These are phyloP conservation scores for Cytospora piceae DNA, from an alignment of 2,329 filamentous ascomycete genomes.

Conservation along the genomic window DNA sequence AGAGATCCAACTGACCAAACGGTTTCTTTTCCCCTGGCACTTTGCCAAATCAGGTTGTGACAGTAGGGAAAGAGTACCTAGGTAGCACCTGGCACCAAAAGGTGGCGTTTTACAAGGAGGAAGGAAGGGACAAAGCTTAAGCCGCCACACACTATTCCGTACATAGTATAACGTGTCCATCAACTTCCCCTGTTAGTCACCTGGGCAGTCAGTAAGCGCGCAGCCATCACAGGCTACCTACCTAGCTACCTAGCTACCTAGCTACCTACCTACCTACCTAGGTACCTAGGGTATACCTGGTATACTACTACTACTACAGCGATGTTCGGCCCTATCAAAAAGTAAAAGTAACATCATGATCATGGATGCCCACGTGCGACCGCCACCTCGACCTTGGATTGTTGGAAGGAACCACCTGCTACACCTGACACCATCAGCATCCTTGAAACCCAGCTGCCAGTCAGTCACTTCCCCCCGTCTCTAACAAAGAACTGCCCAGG, in stretches of 20 bases:
- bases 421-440: not conserved
- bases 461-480: not conserved
- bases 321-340: not conserved
- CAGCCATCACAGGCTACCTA: too few species aligned
- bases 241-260: too few species aligned
- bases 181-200: too few species aligned
- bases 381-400: too few species aligned
- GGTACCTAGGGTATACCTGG: too few species aligned
- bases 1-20: not conserved
- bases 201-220: too few species aligned
- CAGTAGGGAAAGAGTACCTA: not conserved
- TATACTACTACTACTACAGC: too few species aligned
- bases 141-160: constrained; percentile 6
- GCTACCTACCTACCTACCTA: too few species aligned
- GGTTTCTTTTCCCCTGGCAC: constrained; percentile 5
- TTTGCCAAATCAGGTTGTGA: constrained; percentile 2
- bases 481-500: not conserved
- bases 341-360: not conserved
- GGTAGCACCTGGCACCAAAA: not conserved
- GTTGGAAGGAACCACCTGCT: not conserved
- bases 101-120: not conserved
- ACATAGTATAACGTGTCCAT: not conserved
- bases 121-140: constrained; percentile 17
- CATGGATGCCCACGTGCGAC: constrained; percentile 2
- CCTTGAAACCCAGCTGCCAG: too few species aligned